Base-by-base conservation (phyloP, 129 eudicot genomes). In the Flaveria bidentis region DNA sequence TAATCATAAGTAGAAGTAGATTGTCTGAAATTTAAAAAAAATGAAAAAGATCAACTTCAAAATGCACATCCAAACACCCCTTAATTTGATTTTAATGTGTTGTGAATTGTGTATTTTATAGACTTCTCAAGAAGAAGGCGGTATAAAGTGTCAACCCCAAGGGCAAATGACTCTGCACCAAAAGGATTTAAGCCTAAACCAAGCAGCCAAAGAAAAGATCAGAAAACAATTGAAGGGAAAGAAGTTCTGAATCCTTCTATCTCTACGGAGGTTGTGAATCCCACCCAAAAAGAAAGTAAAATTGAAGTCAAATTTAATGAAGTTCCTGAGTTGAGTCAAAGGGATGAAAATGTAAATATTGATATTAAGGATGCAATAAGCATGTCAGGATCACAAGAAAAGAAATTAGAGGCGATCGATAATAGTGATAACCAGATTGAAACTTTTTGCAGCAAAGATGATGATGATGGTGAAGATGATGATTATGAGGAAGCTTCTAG, bases 71-170 rank as follows among this genome's bases (percentile, higher is more conserved):
- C 70, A 44, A 44, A 45, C 70, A 42, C 45, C 30, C 10, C 75
- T 28, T 62, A 22, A 13, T 44, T 66, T 15, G 5, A 49, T 71
- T 44, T 18, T 18, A 52, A 9, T 44, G 30, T 39, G 22, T 52
- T 0, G 7, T 58, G 4, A 26, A 60, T 51, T 79, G 18, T 41
- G 75, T 53, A 25, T 73, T 17, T 71, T 76, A 74, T 72, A 94
- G 97, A 91, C 69, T 94, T 91, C 23, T 94, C 99, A 45, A 91
- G 87, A 76, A 87, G 71, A 79, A 79, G 87, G 76, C 86, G 67
- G 10, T 85, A 82, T 64, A 89, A 81, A 71, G 76, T 73, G 69
- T 87, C 90, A 52, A 76, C 78, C 12, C 85, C 96, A 14, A 90
- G 83, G 81, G 73, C 89, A 28, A 83, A 85, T 82, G 89, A 76